Percentiles rank a stretch among this genome's conserved stretches.
phyloP scores from a whole-genome alignment of 495 filamentous ascomycete species.

The Podospora pseudoanserina region DNA sequence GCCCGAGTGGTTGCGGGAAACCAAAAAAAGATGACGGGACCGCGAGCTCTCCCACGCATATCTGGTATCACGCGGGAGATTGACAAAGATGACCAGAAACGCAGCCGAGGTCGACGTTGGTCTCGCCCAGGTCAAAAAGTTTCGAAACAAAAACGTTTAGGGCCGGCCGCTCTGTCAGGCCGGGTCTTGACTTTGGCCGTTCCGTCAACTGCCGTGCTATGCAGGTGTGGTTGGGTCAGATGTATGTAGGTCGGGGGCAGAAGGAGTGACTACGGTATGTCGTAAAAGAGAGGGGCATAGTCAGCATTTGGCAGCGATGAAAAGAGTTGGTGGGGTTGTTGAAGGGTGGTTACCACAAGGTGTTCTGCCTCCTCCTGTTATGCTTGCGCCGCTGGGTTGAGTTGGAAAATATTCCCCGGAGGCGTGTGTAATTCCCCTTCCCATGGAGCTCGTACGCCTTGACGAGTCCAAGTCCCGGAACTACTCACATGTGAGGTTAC shows the following conservation, averaged over 20 bases:
- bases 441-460: neutral
- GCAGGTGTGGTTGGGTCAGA: neutral
- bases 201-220: slow-evolving; percentile 3
- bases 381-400: neutral
- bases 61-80: slow-evolving; percentile 12
- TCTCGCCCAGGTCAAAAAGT: slow-evolving; percentile 20
- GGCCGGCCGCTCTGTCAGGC: neutral
- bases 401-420: slow-evolving; percentile 3
- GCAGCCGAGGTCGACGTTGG: slow-evolving; percentile 13
- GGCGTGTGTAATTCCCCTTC: neutral
- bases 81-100: slow-evolving; percentile 11
- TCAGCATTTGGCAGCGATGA: neutral
- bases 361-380: slow-evolving; percentile 11
- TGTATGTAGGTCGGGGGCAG: neutral
- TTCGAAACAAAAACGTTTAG: slow-evolving; percentile 22
- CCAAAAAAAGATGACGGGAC: slow-evolving; percentile 10
- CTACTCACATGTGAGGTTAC: neutral
- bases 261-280: neutral
- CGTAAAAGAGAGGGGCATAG: neutral
- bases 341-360: neutral
- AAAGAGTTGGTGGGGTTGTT: neutral
- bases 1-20: neutral
- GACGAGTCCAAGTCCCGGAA: neutral
- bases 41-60: neutral
- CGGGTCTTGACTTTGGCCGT: neutral